phyloP scores from a whole-genome alignment of 441 rosid species.

The Breynia disticha region DNA sequence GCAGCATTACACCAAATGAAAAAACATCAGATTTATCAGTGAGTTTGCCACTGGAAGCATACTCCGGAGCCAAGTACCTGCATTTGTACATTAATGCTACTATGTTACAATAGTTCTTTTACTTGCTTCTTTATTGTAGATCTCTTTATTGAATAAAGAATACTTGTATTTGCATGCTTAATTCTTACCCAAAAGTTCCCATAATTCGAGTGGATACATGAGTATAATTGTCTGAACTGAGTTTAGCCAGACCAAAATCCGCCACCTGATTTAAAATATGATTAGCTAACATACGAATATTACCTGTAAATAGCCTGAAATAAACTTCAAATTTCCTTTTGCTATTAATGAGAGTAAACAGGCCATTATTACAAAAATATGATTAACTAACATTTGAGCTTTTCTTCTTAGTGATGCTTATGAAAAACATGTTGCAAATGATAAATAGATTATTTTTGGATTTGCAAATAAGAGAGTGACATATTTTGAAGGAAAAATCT shows the following conservation, averaged over 20 bases:
- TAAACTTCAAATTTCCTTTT: too few relatives aligned
- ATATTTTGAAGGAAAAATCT: too few relatives aligned
- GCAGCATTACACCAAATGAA: constrained; percentile 77
- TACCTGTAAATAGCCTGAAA: too few relatives aligned
- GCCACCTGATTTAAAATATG: constrained; percentile 42
- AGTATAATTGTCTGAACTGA: constrained; percentile 51
- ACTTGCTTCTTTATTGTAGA: not conserved
- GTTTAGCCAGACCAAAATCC: constrained; percentile 84
- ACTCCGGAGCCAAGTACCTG: constrained; percentile 94
- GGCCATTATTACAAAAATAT: too few relatives aligned
- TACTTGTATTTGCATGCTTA: not conserved
- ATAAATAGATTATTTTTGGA: too few relatives aligned
- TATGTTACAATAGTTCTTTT: not conserved
- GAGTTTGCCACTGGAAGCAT: constrained; percentile 83
- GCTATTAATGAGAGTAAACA: too few relatives aligned
- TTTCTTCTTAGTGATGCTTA: too few relatives aligned
- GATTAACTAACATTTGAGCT: too few relatives aligned
- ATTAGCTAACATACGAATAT: not conserved
- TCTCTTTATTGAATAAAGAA: not conserved
- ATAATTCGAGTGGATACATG: constrained; percentile 89
- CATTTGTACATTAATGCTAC: constrained; percentile 3
- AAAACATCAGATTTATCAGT: constrained; percentile 91
- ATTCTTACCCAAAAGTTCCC: constrained; percentile 93
- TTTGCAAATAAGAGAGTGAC: too few relatives aligned
- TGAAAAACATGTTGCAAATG: too few relatives aligned